Evolutionary conservation across 148 eudicot species (phyloP).

Genomic region (Nyssa sinensis): DNA sequence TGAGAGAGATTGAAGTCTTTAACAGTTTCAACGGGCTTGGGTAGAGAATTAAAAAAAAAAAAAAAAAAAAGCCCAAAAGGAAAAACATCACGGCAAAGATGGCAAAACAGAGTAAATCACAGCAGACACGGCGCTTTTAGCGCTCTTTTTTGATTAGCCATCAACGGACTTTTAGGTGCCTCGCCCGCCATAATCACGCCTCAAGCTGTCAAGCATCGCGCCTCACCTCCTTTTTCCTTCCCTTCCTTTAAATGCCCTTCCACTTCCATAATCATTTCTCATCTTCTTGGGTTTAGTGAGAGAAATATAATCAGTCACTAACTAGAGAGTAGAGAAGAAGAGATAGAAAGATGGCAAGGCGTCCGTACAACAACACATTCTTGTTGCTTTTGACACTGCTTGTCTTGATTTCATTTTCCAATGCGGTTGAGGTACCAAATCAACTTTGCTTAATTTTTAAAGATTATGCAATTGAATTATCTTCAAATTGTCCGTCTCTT

Average conservation of each 20-base stretch:
- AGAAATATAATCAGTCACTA: no score
- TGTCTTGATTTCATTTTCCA: slow-evolving; percentile 9
- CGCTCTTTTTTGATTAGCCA: slow-evolving; percentile 5
- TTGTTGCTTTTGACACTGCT: slow-evolving; percentile 5
- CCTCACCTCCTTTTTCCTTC: neutral
- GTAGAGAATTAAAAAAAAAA: no score
- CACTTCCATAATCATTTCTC: neutral
- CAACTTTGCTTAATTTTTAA: neutral
- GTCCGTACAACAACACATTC: neutral
- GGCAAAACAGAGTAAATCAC: slow-evolving; percentile 1
- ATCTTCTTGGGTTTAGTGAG: neutral
- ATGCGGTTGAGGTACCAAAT: slow-evolving; percentile 12
- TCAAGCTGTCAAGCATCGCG: neutral
- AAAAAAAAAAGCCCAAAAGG: neutral
- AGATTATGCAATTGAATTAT: no score
- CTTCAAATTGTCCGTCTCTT: neutral
- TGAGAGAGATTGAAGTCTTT: no score
- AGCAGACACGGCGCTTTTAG: slow-evolving; percentile 3
- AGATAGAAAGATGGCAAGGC: slow-evolving; percentile 2
- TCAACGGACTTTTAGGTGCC: neutral
- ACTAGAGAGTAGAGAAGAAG: neutral
- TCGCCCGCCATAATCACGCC: neutral
- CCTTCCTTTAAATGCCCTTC: neutral
- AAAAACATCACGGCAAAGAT: neutral
- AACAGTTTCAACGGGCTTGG: no score